Evolutionary conservation across 1,284 basidiomycete genomes (phyloP).

Genomic region (Wallemia hederae): DNA sequence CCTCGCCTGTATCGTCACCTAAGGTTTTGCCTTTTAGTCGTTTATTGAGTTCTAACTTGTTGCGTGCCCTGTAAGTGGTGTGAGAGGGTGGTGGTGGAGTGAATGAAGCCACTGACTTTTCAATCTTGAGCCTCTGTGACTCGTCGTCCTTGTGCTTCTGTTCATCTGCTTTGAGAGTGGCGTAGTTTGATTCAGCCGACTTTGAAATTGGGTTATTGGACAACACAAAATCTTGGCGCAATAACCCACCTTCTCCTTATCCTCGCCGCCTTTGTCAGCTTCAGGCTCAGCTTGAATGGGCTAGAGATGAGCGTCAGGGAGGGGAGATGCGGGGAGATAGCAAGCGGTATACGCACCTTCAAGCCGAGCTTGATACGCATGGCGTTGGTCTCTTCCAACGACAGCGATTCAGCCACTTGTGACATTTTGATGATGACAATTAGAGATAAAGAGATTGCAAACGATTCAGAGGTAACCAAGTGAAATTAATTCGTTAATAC

Average conservation of each 20-base stretch:
- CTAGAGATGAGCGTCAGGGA: too few relatives aligned
- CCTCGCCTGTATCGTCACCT: constrained; percentile 41
- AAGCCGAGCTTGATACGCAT: constrained; percentile 82
- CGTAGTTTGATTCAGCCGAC: constrained; percentile 56
- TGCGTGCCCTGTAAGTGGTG: constrained; percentile 47
- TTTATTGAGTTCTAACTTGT: constrained; percentile 61
- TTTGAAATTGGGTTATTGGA: constrained; percentile 12
- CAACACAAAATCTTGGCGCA: neutral
- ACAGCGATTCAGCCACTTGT: constrained; percentile 35
- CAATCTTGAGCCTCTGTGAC: constrained; percentile 29
- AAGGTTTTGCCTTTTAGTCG: constrained; percentile 71
- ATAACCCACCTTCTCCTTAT: neutral
- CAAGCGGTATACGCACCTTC: constrained; percentile 23
- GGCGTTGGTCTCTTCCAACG: constrained; percentile 91
- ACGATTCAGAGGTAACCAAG: neutral
- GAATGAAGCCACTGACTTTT: constrained; percentile 39
- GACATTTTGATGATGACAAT: neutral
- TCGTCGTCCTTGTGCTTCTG: constrained; percentile 32
- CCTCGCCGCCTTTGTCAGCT: neutral
- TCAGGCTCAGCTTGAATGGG: neutral
- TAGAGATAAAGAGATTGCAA: neutral
- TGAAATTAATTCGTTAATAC: neutral
- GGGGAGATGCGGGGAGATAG: neutral
- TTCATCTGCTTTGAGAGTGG: constrained; percentile 35
- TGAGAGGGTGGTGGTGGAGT: constrained; percentile 13